Evolutionary conservation across 148 eudicot genomes (phyloP), one percentile per base, ranked within the genome.

Genomic region (Silene conica): DNA sequence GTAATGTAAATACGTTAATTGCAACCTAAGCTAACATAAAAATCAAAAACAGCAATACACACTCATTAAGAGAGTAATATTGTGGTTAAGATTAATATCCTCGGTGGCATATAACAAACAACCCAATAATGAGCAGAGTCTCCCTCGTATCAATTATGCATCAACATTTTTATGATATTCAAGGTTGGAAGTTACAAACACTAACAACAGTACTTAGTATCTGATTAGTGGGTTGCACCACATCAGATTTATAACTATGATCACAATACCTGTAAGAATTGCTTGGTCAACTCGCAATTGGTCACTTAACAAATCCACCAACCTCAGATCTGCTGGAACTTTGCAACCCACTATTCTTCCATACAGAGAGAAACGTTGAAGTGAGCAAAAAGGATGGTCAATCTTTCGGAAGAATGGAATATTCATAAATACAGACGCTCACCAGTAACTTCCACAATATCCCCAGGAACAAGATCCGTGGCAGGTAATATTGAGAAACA

Each of bases 251-350:
- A 5, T 5, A 38, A 38, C 8, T 38, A n/a, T 13, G 50, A 52
- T 31, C 23, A 6, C 23, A 64, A 66, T 79, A 95, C 99, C 99
- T 63, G 99, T 95, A 71, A 92, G 96, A 81, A 95, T 95, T 67
- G 99, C 99, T 87, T 95, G 99, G 85, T 95, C 99, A 74, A 92
- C 96, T 75, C 97, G 99, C 74, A 95, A 80, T 4, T 90, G 97
- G 83, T 95, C 92, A 77, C 87, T 92, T 74, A 90, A 78, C 89
- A 95, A 80, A 79, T 95, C 97, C 70, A 92, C 76, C 96, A 90
- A 87, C 80, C 99, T 85, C 99, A 95, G 80, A 79, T 95, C 99
- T 41, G 99, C 99, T 56, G 99, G 99, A 86, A 95, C 83, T 83
- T 95, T 92, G 89, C 96, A 92, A 20, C 99, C 99, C 76, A 95